A percentile compares a stretch with the other conserved stretches of the same genome.
These are phyloP conservation scores for Anacardium occidentale DNA, from an alignment of 345 rosid species.

Conservation along the genomic window DNA sequence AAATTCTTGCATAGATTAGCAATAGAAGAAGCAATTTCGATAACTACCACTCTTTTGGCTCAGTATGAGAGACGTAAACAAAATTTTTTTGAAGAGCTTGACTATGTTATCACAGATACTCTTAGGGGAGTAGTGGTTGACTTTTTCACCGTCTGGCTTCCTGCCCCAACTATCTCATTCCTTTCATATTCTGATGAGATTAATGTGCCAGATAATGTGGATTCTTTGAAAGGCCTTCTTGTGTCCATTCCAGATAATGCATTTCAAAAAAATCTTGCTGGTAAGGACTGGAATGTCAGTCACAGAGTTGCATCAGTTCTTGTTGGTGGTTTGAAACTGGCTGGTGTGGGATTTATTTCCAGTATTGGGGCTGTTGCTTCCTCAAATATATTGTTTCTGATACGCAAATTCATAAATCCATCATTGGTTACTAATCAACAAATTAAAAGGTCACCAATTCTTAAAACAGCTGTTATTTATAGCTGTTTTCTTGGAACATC, in stretches of 20 bases:
- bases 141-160: slow-evolving; percentile 93
- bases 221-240: slow-evolving; percentile 66
- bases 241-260: slow-evolving; percentile 95
- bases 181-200: slow-evolving; percentile 63
- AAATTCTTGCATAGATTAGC: slow-evolving; percentile 87
- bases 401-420: slow-evolving; percentile 62
- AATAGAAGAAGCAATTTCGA: slow-evolving; percentile 86
- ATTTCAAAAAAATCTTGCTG: slow-evolving; percentile 83
- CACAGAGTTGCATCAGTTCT: slow-evolving; percentile 84
- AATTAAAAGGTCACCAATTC: slow-evolving; percentile 75
- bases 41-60: slow-evolving; percentile 87
- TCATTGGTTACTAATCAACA: slow-evolving; percentile 39
- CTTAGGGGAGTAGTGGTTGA: slow-evolving; percentile 78
- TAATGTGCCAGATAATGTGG: slow-evolving; percentile 48
- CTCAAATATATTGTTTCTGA: slow-evolving; percentile 58
- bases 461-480: slow-evolving; percentile 81
- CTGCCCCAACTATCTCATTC: slow-evolving; percentile 90
- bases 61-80: slow-evolving; percentile 89
- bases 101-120: slow-evolving; percentile 89
- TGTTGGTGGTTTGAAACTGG: slow-evolving; percentile 84
- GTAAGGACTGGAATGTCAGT: slow-evolving; percentile 72
- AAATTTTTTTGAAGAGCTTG: slow-evolving; percentile 85
- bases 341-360: slow-evolving; percentile 80
- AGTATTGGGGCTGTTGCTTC: slow-evolving; percentile 83
- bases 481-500: slow-evolving; percentile 79